phyloP scores from a whole-genome alignment of 108 stramenopile species.

The Stephanodiscus triporus region DNA sequence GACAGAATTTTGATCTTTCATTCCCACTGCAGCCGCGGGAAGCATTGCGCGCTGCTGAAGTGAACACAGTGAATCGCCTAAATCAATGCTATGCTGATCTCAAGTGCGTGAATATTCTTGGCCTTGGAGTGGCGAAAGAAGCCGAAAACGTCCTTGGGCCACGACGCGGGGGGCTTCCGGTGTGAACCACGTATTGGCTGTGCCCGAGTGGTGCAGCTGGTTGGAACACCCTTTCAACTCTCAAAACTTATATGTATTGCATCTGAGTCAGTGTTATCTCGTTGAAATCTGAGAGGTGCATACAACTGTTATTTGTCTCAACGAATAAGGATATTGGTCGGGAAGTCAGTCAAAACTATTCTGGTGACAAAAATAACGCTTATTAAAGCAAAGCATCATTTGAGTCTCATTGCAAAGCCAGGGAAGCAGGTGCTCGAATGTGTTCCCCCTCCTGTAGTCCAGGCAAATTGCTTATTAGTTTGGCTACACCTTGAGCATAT shows the following conservation, averaged over 20 bases:
- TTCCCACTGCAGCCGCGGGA: constrained; percentile 77
- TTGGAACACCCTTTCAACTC: too few relatives aligned
- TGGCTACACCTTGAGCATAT: constrained; percentile 46
- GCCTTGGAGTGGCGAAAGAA: constrained; percentile 58
- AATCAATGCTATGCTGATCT: constrained; percentile 84
- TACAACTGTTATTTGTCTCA: too few relatives aligned
- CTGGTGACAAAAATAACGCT: too few relatives aligned
- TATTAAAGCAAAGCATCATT: too few relatives aligned
- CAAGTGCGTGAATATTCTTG: constrained; percentile 86
- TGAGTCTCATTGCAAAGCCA: constrained; percentile 35
- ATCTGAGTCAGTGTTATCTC: too few relatives aligned
- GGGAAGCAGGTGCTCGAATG: constrained; percentile 48
- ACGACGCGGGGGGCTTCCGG: constrained; percentile 86
- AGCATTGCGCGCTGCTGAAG: constrained; percentile 91
- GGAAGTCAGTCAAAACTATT: too few relatives aligned
- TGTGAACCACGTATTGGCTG: constrained; percentile 43
- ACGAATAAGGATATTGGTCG: too few relatives aligned
- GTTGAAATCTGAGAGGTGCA: too few relatives aligned
- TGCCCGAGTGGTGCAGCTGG: too few relatives aligned
- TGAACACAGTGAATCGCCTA: constrained; percentile 84
- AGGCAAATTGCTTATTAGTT: constrained; percentile 42
- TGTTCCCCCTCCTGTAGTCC: constrained; percentile 42
- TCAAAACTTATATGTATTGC: too few relatives aligned
- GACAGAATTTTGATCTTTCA: not conserved
- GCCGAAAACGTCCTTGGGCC: constrained; percentile 80